Conservation (phyloP, 805 yeast genomes). For the Pichia manshurica region DNA sequence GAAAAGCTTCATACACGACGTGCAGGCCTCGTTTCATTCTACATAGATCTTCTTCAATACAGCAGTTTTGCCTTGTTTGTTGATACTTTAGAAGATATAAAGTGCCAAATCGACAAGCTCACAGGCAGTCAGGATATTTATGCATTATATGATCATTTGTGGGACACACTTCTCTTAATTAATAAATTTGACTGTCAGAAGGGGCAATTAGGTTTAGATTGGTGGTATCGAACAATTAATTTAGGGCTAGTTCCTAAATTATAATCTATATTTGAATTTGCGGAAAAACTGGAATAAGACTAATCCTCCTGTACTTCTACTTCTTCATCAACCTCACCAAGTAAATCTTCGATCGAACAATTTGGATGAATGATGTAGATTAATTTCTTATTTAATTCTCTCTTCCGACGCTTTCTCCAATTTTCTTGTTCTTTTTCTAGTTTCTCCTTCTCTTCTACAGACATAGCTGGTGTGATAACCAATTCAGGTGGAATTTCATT, state of each 20-base stretch:
- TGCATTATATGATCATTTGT: slow-evolving; percentile 37
- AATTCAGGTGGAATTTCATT: slow-evolving; percentile 31
- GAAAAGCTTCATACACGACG: slow-evolving; percentile 29
- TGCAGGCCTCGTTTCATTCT: slow-evolving; percentile 41
- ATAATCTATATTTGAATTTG: slow-evolving; percentile 1
- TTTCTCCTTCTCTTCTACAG: slow-evolving; percentile 22
- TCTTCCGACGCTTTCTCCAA: slow-evolving; percentile 19
- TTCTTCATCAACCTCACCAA: slow-evolving; percentile 32
- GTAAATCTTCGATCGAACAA: slow-evolving; percentile 68
- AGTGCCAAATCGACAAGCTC: slow-evolving; percentile 30
- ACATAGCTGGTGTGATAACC: slow-evolving; percentile 19
- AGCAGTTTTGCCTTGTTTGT: slow-evolving; percentile 38
- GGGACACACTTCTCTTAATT: slow-evolving; percentile 44
- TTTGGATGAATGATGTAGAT: slow-evolving; percentile 71
- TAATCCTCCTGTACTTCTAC: slow-evolving; percentile 16
- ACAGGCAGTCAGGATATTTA: slow-evolving; percentile 30
- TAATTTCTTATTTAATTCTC: slow-evolving; percentile 27
- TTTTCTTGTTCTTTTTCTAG: slow-evolving; percentile 8
- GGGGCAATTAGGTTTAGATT: slow-evolving; percentile 46
- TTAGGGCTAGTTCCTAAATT: slow-evolving; percentile 13
- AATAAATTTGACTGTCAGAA: slow-evolving; percentile 55
- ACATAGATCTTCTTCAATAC: slow-evolving; percentile 50
- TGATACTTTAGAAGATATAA: slow-evolving; percentile 44
- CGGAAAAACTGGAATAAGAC: no score
- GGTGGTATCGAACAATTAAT: slow-evolving; percentile 54